A percentile compares a stretch with the other conserved stretches of the same genome.
These are phyloP conservation scores for Pinus tabuliformis DNA, from an alignment of 75 land plant species.

Conservation along the genomic window DNA sequence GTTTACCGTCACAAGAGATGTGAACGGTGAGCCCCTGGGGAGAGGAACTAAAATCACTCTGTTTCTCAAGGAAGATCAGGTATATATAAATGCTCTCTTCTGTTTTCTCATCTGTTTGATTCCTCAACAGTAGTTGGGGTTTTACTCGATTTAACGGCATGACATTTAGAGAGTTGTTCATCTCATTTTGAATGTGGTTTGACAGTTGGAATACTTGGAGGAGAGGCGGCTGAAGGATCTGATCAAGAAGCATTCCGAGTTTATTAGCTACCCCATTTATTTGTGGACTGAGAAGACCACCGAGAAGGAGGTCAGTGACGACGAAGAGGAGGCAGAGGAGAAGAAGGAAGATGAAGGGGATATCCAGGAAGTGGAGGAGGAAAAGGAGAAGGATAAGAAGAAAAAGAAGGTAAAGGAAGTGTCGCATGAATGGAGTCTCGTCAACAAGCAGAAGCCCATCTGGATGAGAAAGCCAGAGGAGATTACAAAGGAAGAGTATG, in stretches of 20 bases:
- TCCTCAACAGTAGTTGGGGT: no score
- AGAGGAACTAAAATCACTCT: conserved; percentile 69
- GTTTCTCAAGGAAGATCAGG: conserved; percentile 33
- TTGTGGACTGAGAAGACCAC: conserved; percentile 64
- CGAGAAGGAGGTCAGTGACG: conserved; percentile 62
- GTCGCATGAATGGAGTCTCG: conserved; percentile 63
- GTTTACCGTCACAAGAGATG: conserved; percentile 57
- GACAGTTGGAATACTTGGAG: conserved; percentile 56
- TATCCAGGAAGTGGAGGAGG: conserved; percentile 42
- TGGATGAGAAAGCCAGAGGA: conserved; percentile 90
- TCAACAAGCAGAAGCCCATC: conserved; percentile 87
- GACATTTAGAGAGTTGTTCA: no score
- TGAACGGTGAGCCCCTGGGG: conserved; percentile 48
- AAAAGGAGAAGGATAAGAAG: conserved; percentile 37
- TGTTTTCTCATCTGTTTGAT: neutral
- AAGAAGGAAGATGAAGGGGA: conserved; percentile 45
- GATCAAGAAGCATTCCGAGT: conserved; percentile 65
- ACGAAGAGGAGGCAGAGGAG: conserved; percentile 52
- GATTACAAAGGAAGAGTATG: conserved; percentile 75
- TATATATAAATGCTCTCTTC: neutral
- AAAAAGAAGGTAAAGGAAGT: conserved; percentile 77
- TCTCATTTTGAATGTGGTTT: no score
- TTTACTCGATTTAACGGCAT: no score
- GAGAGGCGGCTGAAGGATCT: conserved; percentile 57
- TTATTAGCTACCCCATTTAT: conserved; percentile 62